These are phyloP conservation scores for Fusarium hainanense DNA, from an alignment of 2,329 filamentous ascomycete genomes.

Conservation along the genomic window DNA sequence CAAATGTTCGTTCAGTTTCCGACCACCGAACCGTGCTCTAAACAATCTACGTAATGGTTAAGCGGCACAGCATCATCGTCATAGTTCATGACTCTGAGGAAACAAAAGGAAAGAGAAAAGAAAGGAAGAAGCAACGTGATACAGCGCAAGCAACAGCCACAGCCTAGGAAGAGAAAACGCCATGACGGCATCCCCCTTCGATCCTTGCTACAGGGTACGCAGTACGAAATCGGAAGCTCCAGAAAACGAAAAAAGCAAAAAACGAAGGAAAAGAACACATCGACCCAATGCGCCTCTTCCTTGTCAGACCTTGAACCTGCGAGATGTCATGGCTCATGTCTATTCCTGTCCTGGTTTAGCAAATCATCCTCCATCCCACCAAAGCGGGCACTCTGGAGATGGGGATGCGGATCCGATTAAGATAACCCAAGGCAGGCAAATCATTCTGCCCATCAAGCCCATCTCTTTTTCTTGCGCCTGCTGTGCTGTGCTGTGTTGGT, in stretches of 20 bases:
- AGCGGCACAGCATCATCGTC: conserved; percentile 28
- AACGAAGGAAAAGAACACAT: not conserved
- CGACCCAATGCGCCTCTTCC: not conserved
- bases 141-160: conserved; percentile 10
- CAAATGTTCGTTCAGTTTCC: conserved; percentile 11
- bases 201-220: conserved; percentile 30
- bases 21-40: conserved; percentile 1
- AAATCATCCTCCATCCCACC: conserved; percentile 15
- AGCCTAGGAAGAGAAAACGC: conserved; percentile 2
- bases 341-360: not conserved
- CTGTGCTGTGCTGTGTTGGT: not conserved
- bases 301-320: not conserved
- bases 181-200: conserved; percentile 34
- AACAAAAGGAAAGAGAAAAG: conserved; percentile 24
- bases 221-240: conserved; percentile 3
- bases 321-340: conserved; percentile 33
- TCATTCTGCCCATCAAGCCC: not conserved
- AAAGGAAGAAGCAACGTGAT: conserved; percentile 26
- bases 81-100: conserved; percentile 14
- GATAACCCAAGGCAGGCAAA: conserved; percentile 27
- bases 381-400: conserved; percentile 12
- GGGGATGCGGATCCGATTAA: conserved; percentile 31
- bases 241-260: conserved; percentile 21
- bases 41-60: conserved; percentile 34
- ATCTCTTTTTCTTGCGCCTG: not conserved